phyloP scores from a whole-genome alignment of 345 rosid genomes.

The Pistacia atlantica region DNA sequence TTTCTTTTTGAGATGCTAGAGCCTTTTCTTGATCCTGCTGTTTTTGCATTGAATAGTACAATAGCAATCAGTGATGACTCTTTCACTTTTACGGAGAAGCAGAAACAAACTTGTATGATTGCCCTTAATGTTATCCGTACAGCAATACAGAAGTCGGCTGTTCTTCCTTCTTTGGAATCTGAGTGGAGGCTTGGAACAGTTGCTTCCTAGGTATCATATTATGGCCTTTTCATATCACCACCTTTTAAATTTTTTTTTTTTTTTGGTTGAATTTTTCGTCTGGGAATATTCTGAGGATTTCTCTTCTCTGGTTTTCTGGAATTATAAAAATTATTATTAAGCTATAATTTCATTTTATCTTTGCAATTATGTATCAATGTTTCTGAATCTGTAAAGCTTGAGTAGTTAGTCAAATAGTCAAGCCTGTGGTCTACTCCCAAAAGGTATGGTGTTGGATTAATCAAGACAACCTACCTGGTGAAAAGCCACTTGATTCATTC shows the following conservation, averaged over 20 bases:
- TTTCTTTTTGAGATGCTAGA: slow-evolving; percentile 86
- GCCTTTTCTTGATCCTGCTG: slow-evolving; percentile 77
- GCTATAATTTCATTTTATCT: neutral
- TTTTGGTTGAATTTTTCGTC: slow-evolving; percentile 5
- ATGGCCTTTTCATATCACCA: slow-evolving; percentile 16
- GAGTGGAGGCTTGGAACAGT: slow-evolving; percentile 86
- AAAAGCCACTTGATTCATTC: neutral
- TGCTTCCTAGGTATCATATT: slow-evolving; percentile 65
- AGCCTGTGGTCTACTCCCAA: neutral
- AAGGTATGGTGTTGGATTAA: neutral
- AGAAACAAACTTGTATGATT: slow-evolving; percentile 53
- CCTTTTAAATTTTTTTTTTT: neutral
- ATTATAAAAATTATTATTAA: neutral
- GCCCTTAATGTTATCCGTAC: slow-evolving; percentile 71
- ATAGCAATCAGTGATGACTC: slow-evolving; percentile 64
- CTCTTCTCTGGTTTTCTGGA: neutral
- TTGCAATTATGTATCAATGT: neutral
- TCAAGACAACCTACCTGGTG: neutral
- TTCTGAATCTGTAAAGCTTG: neutral
- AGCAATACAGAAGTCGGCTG: slow-evolving; percentile 67
- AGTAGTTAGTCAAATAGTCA: neutral
- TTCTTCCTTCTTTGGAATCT: slow-evolving; percentile 77
- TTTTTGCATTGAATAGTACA: slow-evolving; percentile 49
- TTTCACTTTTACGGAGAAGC: slow-evolving; percentile 51
- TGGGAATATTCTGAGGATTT: neutral